Percentiles rank a stretch among this genome's conserved stretches.
These are phyloP conservation scores for Pyropia yezoensis DNA, from an alignment of 23 red algal species.

Conservation along the genomic window DNA sequence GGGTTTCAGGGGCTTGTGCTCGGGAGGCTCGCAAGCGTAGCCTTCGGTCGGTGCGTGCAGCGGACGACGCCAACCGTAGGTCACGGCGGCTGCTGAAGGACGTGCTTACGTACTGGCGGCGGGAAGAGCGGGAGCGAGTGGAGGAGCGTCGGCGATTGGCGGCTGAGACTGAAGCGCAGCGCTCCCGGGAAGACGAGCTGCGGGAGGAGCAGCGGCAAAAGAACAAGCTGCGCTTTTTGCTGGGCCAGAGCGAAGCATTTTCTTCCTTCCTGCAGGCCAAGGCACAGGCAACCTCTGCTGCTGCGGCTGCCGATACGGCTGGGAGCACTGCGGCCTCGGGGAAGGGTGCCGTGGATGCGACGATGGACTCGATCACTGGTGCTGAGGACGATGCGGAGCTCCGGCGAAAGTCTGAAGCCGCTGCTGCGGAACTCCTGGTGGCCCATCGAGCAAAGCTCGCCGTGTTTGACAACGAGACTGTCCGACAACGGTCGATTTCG, in stretches of 20 bases:
- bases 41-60: slow-evolving; percentile 38
- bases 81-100: slow-evolving; percentile 51
- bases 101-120: slow-evolving; percentile 60
- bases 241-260: slow-evolving; percentile 77
- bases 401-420: slow-evolving; percentile 27
- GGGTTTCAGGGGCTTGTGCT: slow-evolving; percentile 33
- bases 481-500: slow-evolving; percentile 32
- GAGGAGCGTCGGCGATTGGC: slow-evolving; percentile 55
- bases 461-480: slow-evolving; percentile 43
- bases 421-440: slow-evolving; percentile 30
- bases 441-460: slow-evolving; percentile 35
- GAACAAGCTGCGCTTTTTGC: slow-evolving; percentile 80
- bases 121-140: slow-evolving; percentile 67
- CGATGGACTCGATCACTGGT: slow-evolving; percentile 58
- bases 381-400: slow-evolving; percentile 57
- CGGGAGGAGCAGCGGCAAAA: slow-evolving; percentile 75
- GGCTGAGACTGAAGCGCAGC: slow-evolving; percentile 41
- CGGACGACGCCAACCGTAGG: slow-evolving; percentile 60
- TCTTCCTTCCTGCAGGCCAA: slow-evolving; percentile 73
- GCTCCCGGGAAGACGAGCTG: slow-evolving; percentile 59
- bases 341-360: neutral
- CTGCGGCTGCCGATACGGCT: slow-evolving; percentile 28
- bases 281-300: slow-evolving; percentile 62
- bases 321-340: neutral
- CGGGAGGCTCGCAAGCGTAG: slow-evolving; percentile 57